These are phyloP conservation scores for Geotrichum aggregatum DNA, from an alignment of 1,139 yeast genomes.

Conservation along the genomic window DNA sequence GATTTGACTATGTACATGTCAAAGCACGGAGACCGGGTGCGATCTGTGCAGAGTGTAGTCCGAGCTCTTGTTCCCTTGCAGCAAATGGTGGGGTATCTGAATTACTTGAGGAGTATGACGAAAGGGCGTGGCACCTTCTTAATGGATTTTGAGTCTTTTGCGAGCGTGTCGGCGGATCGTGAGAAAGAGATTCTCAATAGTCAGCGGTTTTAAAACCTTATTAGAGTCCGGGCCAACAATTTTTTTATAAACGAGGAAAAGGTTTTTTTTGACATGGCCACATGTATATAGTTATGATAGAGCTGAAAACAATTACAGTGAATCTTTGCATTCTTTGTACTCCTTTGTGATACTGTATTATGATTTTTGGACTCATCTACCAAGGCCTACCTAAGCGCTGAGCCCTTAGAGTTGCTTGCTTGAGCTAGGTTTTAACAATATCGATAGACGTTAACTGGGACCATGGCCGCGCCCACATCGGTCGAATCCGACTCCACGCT, in stretches of 20 bases:
- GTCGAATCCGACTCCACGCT: too few relatives aligned
- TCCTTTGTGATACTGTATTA: background rate
- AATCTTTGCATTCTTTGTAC: too few relatives aligned
- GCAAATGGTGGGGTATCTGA: conserved; percentile 86
- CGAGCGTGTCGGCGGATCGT: conserved; percentile 30
- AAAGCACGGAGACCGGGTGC: conserved; percentile 35
- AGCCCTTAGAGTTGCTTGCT: too few relatives aligned
- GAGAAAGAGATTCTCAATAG: conserved; percentile 18
- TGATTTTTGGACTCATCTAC: background rate
- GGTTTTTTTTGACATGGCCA: background rate
- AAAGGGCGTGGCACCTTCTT: conserved; percentile 85
- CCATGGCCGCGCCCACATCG: too few relatives aligned
- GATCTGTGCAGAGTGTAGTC: conserved; percentile 47
- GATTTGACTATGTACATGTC: conserved; percentile 43
- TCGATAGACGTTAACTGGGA: too few relatives aligned
- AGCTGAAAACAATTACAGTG: too few relatives aligned
- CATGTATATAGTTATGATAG: too few relatives aligned
- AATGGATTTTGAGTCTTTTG: conserved; percentile 75
- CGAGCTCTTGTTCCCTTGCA: conserved; percentile 77
- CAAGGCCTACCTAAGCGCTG: too few relatives aligned
- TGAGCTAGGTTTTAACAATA: too few relatives aligned
- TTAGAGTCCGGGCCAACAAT: too few relatives aligned
- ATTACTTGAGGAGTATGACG: conserved; percentile 72
- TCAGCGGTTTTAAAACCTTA: too few relatives aligned
- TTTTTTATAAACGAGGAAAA: background rate